Percentiles rank a stretch among this genome's conserved stretches.
Conservation (phyloP, 2,329 filamentous ascomycete species). For the Thielaviopsis musarum region DNA sequence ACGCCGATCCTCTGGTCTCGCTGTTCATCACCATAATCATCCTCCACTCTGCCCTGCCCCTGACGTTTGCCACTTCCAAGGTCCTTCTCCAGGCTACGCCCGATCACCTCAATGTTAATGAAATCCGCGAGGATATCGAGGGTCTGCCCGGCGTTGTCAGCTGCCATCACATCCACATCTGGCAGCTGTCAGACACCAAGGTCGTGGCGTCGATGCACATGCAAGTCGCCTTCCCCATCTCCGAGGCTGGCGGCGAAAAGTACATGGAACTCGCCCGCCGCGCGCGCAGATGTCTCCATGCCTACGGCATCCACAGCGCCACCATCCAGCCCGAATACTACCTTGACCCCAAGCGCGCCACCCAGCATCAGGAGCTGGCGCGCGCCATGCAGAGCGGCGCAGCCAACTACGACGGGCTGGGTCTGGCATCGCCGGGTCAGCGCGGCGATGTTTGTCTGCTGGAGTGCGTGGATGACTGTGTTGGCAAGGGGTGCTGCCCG, state of each 20-base stretch:
- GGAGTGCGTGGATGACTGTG: conserved; percentile 33
- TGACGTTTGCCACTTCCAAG: conserved; percentile 64
- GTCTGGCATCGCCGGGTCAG: conserved; percentile 18
- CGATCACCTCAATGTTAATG: conserved; percentile 68
- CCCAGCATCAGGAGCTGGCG: conserved; percentile 22
- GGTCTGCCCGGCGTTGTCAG: conserved; percentile 68
- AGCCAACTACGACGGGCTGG: conserved; percentile 15
- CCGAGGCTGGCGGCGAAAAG: conserved; percentile 56
- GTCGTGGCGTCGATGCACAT: conserved; percentile 86
- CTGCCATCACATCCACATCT: conserved; percentile 93
- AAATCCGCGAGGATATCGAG: conserved; percentile 86
- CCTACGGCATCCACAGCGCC: conserved; percentile 88
- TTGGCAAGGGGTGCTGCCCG: conserved; percentile 29
- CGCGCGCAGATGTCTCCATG: conserved; percentile 77
- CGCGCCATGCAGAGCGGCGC: conserved; percentile 22
- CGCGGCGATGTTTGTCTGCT: conserved; percentile 27
- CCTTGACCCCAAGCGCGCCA: conserved; percentile 30
- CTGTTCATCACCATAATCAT: conserved; percentile 80
- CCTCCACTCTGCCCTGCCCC: conserved; percentile 55
- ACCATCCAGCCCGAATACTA: conserved; percentile 93
- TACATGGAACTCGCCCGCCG: conserved; percentile 85
- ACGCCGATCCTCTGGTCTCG: conserved; percentile 82
- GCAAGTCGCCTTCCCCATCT: conserved; percentile 78
- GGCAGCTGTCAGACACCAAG: conserved; percentile 93
- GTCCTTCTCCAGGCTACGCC: conserved; percentile 92